These are phyloP conservation scores for Crassisporium funariophilum DNA, from an alignment of 768 basidiomycete species.

Conservation along the genomic window DNA sequence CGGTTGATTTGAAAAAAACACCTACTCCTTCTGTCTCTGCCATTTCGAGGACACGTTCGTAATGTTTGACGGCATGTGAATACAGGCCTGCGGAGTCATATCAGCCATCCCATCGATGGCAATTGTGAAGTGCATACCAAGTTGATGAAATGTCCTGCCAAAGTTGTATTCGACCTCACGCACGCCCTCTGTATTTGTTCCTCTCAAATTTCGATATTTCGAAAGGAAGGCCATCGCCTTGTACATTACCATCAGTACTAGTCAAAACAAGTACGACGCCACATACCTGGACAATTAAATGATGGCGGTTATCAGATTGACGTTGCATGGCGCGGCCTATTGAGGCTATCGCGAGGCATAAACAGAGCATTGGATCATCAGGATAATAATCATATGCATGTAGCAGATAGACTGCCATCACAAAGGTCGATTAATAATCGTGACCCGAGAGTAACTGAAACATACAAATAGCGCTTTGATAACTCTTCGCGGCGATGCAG, in stretches of 20 bases:
- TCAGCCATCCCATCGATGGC: background rate
- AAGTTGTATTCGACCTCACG: conserved; percentile 94
- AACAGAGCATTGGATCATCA: conserved; percentile 82
- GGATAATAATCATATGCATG: conserved; percentile 86
- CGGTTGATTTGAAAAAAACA: conserved; percentile 6
- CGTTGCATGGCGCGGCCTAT: conserved; percentile 91
- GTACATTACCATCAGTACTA: background rate
- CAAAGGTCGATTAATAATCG: background rate
- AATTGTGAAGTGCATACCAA: conserved; percentile 56
- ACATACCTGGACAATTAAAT: conserved; percentile 71
- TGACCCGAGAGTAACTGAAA: conserved; percentile 10
- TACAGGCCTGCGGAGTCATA: conserved; percentile 58
- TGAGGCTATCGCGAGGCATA: conserved; percentile 82
- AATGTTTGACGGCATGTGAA: conserved; percentile 83
- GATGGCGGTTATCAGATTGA: conserved; percentile 92
- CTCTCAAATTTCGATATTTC: conserved; percentile 72
- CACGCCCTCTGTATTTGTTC: conserved; percentile 39
- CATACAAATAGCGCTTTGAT: conserved; percentile 90
- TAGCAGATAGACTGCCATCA: conserved; percentile 74
- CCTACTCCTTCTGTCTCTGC: conserved; percentile 48
- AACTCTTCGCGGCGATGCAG: conserved; percentile 82
- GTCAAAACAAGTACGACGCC: background rate
- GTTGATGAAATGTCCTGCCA: conserved; percentile 87
- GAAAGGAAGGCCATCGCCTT: conserved; percentile 84
- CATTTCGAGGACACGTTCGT: conserved; percentile 71